Percentiles rank a stretch among this genome's conserved stretches.
Conservation (phyloP, 345 rosid genomes). For the Eucalyptus paniculata region DNA sequence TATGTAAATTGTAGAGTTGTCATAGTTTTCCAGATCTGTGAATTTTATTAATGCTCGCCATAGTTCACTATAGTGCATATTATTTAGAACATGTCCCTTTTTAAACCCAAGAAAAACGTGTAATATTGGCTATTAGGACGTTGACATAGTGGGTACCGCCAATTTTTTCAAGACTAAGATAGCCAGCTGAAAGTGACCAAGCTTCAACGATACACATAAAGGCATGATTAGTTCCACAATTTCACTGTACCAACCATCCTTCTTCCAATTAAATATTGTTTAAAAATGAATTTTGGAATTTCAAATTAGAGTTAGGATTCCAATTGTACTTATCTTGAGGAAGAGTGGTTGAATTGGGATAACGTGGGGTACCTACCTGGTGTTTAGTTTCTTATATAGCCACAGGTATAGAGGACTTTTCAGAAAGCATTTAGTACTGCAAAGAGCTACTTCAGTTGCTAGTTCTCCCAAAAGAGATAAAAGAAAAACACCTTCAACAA, state of each 20-base stretch:
- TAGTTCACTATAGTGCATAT: neutral
- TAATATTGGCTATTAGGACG: neutral
- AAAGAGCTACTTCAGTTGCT: neutral
- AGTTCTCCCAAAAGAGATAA: neutral
- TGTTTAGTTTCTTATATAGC: neutral
- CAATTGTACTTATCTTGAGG: neutral
- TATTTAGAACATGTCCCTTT: neutral
- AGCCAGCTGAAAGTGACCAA: neutral
- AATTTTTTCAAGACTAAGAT: neutral
- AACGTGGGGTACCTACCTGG: neutral
- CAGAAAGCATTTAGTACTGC: neutral
- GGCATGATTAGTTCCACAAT: neutral
- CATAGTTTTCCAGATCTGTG: neutral
- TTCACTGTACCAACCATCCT: neutral
- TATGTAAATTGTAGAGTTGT: neutral
- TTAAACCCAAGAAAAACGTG: neutral
- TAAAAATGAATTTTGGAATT: neutral
- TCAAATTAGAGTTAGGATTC: neutral
- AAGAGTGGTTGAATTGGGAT: neutral
- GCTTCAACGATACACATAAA: neutral
- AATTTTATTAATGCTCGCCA: neutral
- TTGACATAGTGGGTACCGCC: neutral
- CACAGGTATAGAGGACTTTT: neutral
- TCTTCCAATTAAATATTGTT: neutral
- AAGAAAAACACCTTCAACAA: neutral